These are phyloP conservation scores for Schoenoplectus tabernaemontani DNA, from an alignment of 202 grass and related monocot genomes.

Conservation along the genomic window DNA sequence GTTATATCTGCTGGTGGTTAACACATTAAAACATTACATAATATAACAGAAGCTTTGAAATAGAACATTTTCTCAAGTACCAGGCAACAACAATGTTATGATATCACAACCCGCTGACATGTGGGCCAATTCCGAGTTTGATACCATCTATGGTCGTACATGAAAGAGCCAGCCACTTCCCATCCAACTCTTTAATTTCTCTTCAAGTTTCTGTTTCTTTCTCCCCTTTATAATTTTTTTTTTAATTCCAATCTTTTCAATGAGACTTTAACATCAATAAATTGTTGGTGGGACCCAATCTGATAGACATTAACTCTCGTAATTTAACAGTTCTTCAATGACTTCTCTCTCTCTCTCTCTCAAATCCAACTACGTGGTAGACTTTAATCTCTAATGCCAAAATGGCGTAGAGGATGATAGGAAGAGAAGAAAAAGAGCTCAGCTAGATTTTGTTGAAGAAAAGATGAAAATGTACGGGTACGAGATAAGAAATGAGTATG, in stretches of 20 bases:
- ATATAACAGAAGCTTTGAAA: neutral
- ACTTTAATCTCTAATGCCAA: slow-evolving; percentile 19
- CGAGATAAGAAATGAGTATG: slow-evolving; percentile 71
- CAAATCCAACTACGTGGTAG: slow-evolving; percentile 18
- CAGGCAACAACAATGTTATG: neutral
- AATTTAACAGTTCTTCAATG: slow-evolving; percentile 29
- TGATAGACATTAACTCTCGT: slow-evolving; percentile 14
- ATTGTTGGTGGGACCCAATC: slow-evolving; percentile 19
- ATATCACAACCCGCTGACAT: neutral
- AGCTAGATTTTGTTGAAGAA: neutral
- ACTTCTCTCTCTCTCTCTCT: neutral
- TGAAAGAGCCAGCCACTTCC: neutral
- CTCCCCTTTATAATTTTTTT: neutral
- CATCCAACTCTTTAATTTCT: slow-evolving; percentile 11
- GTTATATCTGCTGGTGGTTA: slow-evolving; percentile 12
- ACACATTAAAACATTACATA: neutral
- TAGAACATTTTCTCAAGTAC: neutral
- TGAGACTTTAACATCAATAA: slow-evolving; percentile 24
- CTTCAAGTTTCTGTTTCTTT: neutral
- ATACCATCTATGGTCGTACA: neutral
- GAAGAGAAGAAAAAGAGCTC: slow-evolving; percentile 22
- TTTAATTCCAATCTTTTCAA: slow-evolving; percentile 21
- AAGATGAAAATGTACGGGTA: slow-evolving; percentile 65
- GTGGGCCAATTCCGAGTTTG: neutral
- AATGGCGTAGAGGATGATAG: slow-evolving; percentile 3